Evolutionary conservation across 2,329 filamentous ascomycete species (phyloP).

Genomic region (Cercospora sp.): DNA sequence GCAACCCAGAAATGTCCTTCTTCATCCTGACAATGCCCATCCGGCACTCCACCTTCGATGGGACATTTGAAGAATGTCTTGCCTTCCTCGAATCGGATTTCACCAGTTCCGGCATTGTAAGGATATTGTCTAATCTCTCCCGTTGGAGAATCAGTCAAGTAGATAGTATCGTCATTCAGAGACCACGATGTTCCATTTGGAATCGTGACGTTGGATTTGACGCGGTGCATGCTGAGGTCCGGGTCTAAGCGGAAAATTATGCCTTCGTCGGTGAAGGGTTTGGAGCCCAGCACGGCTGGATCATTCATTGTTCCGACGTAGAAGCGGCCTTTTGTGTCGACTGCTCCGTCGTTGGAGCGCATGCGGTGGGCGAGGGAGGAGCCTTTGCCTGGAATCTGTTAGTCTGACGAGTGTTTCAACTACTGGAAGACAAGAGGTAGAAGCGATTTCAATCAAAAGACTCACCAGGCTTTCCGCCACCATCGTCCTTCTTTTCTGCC

Average conservation of each 20-base stretch:
- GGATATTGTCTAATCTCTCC: conserved; percentile 72
- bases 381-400: conserved; percentile 18
- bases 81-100: conserved; percentile 61
- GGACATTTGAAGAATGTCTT: conserved; percentile 72
- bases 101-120: conserved; percentile 64
- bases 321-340: conserved; percentile 73
- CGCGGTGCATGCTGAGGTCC: conserved; percentile 58
- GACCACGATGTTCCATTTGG: conserved; percentile 87
- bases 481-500: conserved; percentile 45
- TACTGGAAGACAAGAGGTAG: no score
- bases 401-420: no score
- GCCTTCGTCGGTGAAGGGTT: conserved; percentile 46
- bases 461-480: conserved; percentile 32
- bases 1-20: conserved; percentile 89
- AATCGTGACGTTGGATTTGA: conserved; percentile 65
- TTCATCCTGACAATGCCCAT: conserved; percentile 80
- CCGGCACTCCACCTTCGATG: conserved; percentile 64
- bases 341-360: conserved; percentile 77
- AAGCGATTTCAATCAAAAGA: no score
- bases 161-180: conserved; percentile 69
- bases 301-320: conserved; percentile 89
- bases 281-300: conserved; percentile 47
- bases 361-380: conserved; percentile 44
- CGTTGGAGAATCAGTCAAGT: conserved; percentile 76
- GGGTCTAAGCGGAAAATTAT: conserved; percentile 71